Evolutionary conservation across 352 stramenopile species (phyloP).

Genomic region (Achlya hypogyna): DNA sequence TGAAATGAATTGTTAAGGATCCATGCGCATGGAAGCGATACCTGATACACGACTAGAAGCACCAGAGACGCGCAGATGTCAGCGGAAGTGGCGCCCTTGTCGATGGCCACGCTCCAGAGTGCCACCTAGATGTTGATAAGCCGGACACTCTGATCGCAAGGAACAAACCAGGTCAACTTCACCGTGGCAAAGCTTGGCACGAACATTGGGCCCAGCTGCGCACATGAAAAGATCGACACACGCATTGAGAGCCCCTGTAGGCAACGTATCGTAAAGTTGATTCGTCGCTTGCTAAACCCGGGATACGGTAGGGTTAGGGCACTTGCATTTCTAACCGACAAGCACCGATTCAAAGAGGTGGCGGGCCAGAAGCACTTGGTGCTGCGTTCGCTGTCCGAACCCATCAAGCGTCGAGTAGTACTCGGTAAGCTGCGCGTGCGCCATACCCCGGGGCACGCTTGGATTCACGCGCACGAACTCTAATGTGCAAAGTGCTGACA

Average conservation of each 20-base stretch:
- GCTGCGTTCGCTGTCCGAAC: conserved; percentile 65
- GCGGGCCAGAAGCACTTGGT: conserved; percentile 56
- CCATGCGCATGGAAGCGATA: not conserved
- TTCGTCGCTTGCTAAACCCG: conserved; percentile 28
- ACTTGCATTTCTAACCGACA: too few relatives aligned
- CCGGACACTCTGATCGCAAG: not conserved
- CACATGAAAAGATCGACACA: conserved; percentile 76
- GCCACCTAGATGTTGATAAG: not conserved
- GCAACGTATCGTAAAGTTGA: conserved; percentile 40
- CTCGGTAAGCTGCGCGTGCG: conserved; percentile 42
- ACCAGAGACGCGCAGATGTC: conserved; percentile 10
- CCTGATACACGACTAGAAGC: not conserved
- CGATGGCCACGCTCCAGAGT: not conserved
- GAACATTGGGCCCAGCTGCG: conserved; percentile 45
- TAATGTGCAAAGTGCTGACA: conserved; percentile 11
- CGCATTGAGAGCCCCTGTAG: conserved; percentile 31
- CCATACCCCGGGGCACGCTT: conserved; percentile 25
- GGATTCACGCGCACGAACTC: conserved; percentile 46
- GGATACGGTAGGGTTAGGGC: not conserved
- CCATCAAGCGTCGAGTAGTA: conserved; percentile 77
- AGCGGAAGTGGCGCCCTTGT: not conserved
- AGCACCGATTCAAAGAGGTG: conserved; percentile 21
- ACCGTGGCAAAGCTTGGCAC: conserved; percentile 63
- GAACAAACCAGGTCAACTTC: conserved; percentile 22
- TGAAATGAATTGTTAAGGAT: not conserved